Evolutionary conservation across 352 stramenopile genomes (phyloP), one percentile per base, ranked within the genome.

Genomic region (Globisporangium middletonii): DNA sequence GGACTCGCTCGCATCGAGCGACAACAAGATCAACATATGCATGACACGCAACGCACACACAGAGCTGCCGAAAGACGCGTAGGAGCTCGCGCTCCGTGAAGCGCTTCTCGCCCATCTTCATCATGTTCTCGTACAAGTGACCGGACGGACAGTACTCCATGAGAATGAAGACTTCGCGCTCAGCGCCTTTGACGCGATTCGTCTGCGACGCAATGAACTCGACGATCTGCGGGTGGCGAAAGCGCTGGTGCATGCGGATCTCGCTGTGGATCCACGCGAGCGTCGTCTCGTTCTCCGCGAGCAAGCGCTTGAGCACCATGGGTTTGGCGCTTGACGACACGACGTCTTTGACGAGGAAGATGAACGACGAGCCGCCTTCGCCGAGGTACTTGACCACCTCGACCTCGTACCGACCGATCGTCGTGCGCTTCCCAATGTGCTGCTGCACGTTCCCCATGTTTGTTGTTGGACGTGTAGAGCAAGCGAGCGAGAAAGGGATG

Each of bases 121-220:
- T 83, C 68, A 97, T 95, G 55, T 97, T 93, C 49, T 98, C 88
- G 50, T 98, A 83, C 38, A 98, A 65, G 64, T 97, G 92, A 11
- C 96, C 96, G 7, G 88, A 79, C 19, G 95, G 83, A 59, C 94
- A 99, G 67, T 96, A 98, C 70, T 99, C 96, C 89, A 99, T 98
- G 55, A 99, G 71, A 61, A 98, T 97, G 53, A 95, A 89, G 53
- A 98, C 92, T 62, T 98, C 94, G 46, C 53, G 81, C 67, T 89
- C 78, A 11, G 55, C 55, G 53, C 65, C 62, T 38, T 56, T 57
- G 27, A 71, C 65, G 35, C 72, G 67, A 51, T 67, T 71, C 30
- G 74, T 73, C 37, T 84, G 68, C 13, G 77, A 87, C 16, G 75
- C 68, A 47, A 86, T 55, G 60, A 79, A 91, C 60, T 90, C 75